Evolutionary conservation across 441 rosid species (phyloP).

Genomic region (Euphorbia celastroides): DNA sequence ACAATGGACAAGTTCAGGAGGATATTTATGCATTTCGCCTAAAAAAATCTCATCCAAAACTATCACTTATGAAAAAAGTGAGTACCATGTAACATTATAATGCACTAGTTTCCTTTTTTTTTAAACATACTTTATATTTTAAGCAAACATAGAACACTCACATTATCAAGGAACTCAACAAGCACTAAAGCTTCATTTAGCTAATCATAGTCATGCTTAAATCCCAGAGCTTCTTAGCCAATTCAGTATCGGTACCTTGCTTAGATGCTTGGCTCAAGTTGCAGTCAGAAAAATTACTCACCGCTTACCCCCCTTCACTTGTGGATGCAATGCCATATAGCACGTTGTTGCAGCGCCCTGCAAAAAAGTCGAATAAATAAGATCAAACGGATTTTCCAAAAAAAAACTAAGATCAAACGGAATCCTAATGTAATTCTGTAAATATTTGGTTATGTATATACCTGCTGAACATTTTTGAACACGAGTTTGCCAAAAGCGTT

Average conservation of each 20-base stretch:
- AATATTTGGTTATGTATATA: constrained; percentile 14
- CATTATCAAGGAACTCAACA: not conserved
- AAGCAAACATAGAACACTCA: no score
- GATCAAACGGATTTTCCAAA: no score
- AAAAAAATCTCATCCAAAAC: no score
- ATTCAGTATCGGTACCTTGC: constrained; percentile 34
- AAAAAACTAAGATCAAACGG: no score
- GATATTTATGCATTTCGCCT: no score
- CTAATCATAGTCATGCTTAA: not conserved
- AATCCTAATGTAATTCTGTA: no score
- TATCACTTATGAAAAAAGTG: no score
- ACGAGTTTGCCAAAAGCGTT: constrained; percentile 34
- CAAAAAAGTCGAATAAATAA: not conserved
- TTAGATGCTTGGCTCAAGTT: constrained; percentile 37
- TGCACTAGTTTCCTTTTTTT: no score
- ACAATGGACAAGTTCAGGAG: no score
- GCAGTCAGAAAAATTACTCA: constrained; percentile 47
- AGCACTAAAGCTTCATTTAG: not conserved
- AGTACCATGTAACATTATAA: no score
- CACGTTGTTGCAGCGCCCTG: constrained; percentile 83
- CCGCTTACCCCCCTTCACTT: constrained; percentile 52
- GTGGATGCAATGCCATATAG: constrained; percentile 75
- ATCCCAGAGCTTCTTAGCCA: constrained; percentile 38
- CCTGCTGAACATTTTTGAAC: constrained; percentile 59
- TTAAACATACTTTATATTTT: no score